A percentile compares a stretch with the other conserved stretches of the same genome.
Evolutionary conservation across 1,284 basidiomycete genomes (phyloP).

Genomic region (Vanrija sp.): DNA sequence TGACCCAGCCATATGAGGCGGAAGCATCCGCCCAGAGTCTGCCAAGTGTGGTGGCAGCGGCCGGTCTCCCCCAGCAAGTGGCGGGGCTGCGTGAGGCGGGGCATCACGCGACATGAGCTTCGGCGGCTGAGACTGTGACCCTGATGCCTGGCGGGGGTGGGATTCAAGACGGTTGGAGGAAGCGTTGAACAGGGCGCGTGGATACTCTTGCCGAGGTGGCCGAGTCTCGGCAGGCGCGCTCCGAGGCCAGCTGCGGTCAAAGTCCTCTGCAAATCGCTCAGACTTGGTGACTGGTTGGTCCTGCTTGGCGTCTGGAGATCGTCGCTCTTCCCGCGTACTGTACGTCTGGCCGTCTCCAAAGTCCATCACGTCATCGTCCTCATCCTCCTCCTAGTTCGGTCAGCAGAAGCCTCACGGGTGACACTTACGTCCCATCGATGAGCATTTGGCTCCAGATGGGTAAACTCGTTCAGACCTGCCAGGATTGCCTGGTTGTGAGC

Average conservation of each 20-base stretch:
- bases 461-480: slow-evolving; percentile 70
- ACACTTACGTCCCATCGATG: slow-evolving; percentile 89
- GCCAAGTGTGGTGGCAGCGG: slow-evolving; percentile 23
- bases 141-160: slow-evolving; percentile 35
- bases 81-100: not conserved
- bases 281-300: slow-evolving; percentile 39
- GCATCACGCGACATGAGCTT: slow-evolving; percentile 43
- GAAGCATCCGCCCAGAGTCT: slow-evolving; percentile 25
- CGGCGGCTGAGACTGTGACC: slow-evolving; percentile 33
- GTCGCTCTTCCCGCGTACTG: slow-evolving; percentile 56
- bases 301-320: slow-evolving; percentile 29
- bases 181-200: slow-evolving; percentile 79
- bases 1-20: slow-evolving; percentile 33
- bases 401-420: slow-evolving; percentile 1
- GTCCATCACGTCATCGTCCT: slow-evolving; percentile 84
- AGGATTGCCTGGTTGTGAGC: slow-evolving; percentile 60
- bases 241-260: slow-evolving; percentile 86
- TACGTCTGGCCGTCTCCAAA: slow-evolving; percentile 89
- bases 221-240: slow-evolving; percentile 5
- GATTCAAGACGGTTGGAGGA: slow-evolving; percentile 76
- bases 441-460: slow-evolving; percentile 83
- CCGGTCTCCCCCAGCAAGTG: slow-evolving; percentile 1
- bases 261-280: slow-evolving; percentile 63
- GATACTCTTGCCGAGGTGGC: slow-evolving; percentile 7
- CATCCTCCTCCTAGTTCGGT: slow-evolving; percentile 75